Evolutionary conservation across 139 green algal species (phyloP), one percentile per base, ranked within the genome.

Genomic region (Haematococcus sp.): DNA sequence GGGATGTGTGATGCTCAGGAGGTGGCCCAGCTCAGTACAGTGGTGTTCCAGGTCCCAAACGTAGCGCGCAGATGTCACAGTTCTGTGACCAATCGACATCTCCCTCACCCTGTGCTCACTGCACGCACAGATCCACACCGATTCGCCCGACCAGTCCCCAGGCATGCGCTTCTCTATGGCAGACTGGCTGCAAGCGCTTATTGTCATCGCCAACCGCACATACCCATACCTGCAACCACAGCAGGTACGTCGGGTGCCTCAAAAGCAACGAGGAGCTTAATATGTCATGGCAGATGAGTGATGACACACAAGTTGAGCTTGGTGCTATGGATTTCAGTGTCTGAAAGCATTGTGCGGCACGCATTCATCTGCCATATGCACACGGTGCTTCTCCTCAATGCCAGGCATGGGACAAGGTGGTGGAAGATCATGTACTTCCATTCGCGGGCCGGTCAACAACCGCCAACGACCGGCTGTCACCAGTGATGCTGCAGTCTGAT

Each of bases 171-270:
- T 76, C 34, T 69, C 43, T 1, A 49, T 69, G 70, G 55, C 27
- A 4, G 56, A 58, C 40, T 76, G 70, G 70, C 20, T 76, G 58
- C 35, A 69, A 27, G 40, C 58, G 11, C 55, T 76, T 4, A 25
- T 63, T 35, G 17, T 23, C 58, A 69, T 76, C 2, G 55, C 70
- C 19, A 13, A 40, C 4, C 27, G 15, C 7, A 28, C 23, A 25
- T 63, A 56, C 27, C 46, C 27, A 2, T 15, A 52, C 16, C n/a
- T 63, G 17, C 3, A 46, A 13, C 25, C 46, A 17, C 66, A 72
- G 66, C 23, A 72, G 40, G 40, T 49, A n/a, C n/a, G n/a, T n/a
- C n/a, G n/a, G n/a, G n/a, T n/a, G n/a, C n/a, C n/a, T n/a, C n/a
- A n/a, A n/a, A n/a, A n/a, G n/a, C n/a, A n/a, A n/a, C n/a, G n/a